A percentile compares a stretch with the other conserved stretches of the same genome.
phyloP scores from a whole-genome alignment of 2,329 filamentous ascomycete genomes.

The Claviceps africana region DNA sequence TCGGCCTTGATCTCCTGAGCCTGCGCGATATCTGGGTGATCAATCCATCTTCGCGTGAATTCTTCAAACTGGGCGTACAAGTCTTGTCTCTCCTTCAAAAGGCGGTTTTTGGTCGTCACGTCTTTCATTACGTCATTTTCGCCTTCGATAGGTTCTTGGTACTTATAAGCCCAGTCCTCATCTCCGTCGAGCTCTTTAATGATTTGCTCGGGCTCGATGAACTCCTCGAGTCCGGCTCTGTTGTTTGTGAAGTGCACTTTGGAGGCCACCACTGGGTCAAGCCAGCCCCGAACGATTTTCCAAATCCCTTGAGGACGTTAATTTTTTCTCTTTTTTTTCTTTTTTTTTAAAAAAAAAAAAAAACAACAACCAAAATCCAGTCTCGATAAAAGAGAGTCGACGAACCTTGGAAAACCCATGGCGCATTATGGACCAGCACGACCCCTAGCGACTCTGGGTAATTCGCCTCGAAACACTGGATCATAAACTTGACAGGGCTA shows the following conservation, averaged over 20 bases:
- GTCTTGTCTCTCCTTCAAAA: conserved; percentile 48
- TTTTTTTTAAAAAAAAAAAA: too few species aligned
- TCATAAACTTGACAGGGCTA: conserved; percentile 95
- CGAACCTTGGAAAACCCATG: conserved; percentile 88
- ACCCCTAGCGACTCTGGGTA: conserved; percentile 86
- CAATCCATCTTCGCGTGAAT: conserved; percentile 63
- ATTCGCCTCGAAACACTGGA: conserved; percentile 97
- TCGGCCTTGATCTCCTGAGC: conserved; percentile 37
- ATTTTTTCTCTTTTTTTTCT: not conserved
- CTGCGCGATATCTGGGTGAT: conserved; percentile 25
- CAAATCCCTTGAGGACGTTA: conserved; percentile 53
- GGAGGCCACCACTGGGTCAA: conserved; percentile 86
- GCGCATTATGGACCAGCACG: conserved; percentile 87
- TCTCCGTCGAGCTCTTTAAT: conserved; percentile 74
- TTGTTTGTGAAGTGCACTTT: conserved; percentile 92
- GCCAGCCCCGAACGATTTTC: conserved; percentile 90
- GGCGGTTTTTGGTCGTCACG: conserved; percentile 42
- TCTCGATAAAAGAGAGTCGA: conserved; percentile 3
- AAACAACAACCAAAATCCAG: not conserved
- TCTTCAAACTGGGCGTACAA: conserved; percentile 63
- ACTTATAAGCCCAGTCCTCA: conserved; percentile 73
- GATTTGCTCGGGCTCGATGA: conserved; percentile 57
- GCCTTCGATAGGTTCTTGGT: conserved; percentile 57
- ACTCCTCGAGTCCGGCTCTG: conserved; percentile 62
- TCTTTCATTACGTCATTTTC: conserved; percentile 70